Base-by-base conservation (phyloP, 768 basidiomycete genomes). In the Kwoniella heveanensis region DNA sequence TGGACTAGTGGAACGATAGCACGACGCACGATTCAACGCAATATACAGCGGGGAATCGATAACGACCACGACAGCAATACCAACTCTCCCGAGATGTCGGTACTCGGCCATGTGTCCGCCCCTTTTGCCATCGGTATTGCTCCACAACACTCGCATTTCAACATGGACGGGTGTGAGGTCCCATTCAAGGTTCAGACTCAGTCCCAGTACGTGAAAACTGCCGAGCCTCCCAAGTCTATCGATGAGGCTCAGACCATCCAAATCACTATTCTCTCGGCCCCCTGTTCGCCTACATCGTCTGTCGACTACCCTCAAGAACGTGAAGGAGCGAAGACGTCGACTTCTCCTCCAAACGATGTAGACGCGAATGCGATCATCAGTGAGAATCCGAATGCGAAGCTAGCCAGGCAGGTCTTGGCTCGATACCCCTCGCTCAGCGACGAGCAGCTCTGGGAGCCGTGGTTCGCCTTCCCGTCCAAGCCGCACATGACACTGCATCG, bases 391-490 rank as follows among this genome's bases (percentile, higher is more conserved):
- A 22, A 50, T 21, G 48, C 26, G 9, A 27, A 24, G 48, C 15
- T 24, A 24, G 21, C 26, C 22, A 24, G 9, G 25, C 15, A 50
- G 26, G 21, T 17, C 22, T 27, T 24, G 22, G 22, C 22, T 24
- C 48, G 9, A 19, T 24, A 24, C 21, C 39, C 39, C 39, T 8
- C 9, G 39, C 37, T 60, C 9, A 53, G 24, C 9, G 50, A 60
- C 13, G 58, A 60, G 37, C 30, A 60, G 29, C n/a, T 60, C 8
- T 60, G 58, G 58, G 49, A 60, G 52, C 22, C 58, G n/a, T 60
- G 58, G 58, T 60, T 60, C 29, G 58, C 49, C 27, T 60, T 36
- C 25, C 58, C 58, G 13, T 51, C 58, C 1, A 60, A 24, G 37
- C 49, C 22, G 13, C 26, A 49, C 7, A 60, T 60, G 58, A 60